Base-by-base conservation (phyloP, 192 early-diverging fungal genomes). In the Coemansia sp. region DNA sequence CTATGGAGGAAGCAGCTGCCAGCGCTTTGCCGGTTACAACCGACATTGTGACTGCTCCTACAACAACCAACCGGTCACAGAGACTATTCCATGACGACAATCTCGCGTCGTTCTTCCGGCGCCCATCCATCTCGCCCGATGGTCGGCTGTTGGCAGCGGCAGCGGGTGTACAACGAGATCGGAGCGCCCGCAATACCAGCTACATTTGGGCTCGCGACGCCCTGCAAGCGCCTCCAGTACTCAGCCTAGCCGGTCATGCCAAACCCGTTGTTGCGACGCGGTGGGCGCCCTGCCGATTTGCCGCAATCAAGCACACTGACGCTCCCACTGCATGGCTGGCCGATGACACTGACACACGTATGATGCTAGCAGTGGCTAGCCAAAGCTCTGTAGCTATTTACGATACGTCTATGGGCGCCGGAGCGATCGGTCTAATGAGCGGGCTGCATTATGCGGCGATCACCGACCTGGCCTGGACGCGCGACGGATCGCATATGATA, bases 371-470 rank as follows among this genome's bases (percentile, higher is more conserved):
- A 0, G 88, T 96, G 22, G 95, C 91, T 2, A 90, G 87, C n/a
- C 91, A 92, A 69, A 92, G 94, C 69, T 75, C 90, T 2, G 83
- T 96, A 15, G 84, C 88, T 19, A 83, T 98, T 4, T 97, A 97
- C 77, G 95, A 97, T 85, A 95, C 96, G 61, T 86, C 91, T 64
- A 85, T 88, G 61, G 51, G 48, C 0, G 68, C 38, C 5, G 75
- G 80, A 15, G 91, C 96, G 1, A 83, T 95, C 5, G 93, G 88
- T 15, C 75, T 89, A 32, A 69, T 95, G 58, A 79, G 87, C 17
- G 91, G 92, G 31, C 80, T 97, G 63, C 96, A 98, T 74, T 96
- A 92, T 76, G 90, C 94, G 15, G 89, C 93, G 2, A 82, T 97
- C 41, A 94, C 95, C 9, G 96, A 98, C 76, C 66, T 96, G 50